Evolutionary conservation across 2,329 filamentous ascomycete species (phyloP).

Genomic region (Exserohilum turcica): DNA sequence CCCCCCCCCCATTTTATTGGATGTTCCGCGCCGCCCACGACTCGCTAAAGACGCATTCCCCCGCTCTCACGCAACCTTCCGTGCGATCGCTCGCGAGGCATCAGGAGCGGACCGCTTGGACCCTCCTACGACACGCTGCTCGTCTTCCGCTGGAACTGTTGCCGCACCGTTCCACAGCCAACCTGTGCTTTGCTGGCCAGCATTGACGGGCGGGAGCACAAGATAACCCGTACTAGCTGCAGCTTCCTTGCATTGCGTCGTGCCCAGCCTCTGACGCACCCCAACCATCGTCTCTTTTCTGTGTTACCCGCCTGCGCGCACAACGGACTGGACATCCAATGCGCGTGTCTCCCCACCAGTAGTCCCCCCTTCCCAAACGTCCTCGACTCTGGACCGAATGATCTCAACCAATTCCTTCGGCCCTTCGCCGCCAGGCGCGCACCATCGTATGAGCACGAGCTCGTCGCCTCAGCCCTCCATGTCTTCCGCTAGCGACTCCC

Average conservation of each 20-base stretch:
- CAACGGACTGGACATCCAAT: constrained; percentile 29
- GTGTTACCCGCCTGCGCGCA: constrained; percentile 9
- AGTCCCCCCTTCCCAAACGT: constrained; percentile 26
- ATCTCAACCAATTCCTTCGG: constrained; percentile 44
- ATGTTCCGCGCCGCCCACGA: constrained; percentile 32
- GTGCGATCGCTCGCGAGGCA: constrained; percentile 40
- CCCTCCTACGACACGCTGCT: constrained; percentile 25
- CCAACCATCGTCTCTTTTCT: constrained; percentile 6
- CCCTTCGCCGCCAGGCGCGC: constrained; percentile 40
- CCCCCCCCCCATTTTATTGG: constrained; percentile 37
- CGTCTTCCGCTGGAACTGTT: constrained; percentile 14
- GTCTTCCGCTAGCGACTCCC: constrained; percentile 49
- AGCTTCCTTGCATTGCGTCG: constrained; percentile 13
- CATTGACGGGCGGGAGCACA: constrained; percentile 13
- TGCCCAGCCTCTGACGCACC: constrained; percentile 7
- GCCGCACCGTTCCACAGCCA: constrained; percentile 14
- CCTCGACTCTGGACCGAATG: constrained; percentile 37
- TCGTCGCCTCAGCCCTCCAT: constrained; percentile 49
- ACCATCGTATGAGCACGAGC: constrained; percentile 47
- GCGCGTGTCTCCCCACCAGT: constrained; percentile 25
- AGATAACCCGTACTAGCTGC: constrained; percentile 14
- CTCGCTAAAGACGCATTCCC: constrained; percentile 44
- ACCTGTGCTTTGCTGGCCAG: constrained; percentile 12
- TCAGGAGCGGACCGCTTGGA: constrained; percentile 32
- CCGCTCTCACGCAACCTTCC: constrained; percentile 40